Conservation (phyloP, 768 basidiomycete species). For the Tremella mesenterica region DNA sequence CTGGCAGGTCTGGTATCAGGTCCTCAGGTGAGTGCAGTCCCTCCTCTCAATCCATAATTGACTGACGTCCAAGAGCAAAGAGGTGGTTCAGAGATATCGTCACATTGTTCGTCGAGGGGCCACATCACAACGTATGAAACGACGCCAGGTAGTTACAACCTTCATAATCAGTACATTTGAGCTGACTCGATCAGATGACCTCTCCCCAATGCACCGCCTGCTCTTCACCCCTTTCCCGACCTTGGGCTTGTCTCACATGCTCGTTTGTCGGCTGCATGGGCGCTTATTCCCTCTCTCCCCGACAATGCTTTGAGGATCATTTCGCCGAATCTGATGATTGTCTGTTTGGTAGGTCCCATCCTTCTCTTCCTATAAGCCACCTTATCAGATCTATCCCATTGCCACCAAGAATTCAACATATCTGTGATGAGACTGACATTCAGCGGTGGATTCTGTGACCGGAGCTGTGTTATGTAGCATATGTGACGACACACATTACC, state of each 20-base stretch:
- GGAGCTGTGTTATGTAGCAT: conserved; percentile 66
- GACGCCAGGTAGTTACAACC: conserved; percentile 23
- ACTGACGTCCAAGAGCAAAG: not conserved
- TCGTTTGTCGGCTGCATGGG: conserved; percentile 25
- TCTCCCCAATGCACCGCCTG: conserved; percentile 27
- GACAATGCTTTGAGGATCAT: conserved; percentile 23
- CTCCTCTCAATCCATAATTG: too few relatives aligned
- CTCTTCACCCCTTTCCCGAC: conserved; percentile 9
- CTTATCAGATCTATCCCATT: too few relatives aligned
- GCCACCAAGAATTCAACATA: not conserved
- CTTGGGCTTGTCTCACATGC: conserved; percentile 37
- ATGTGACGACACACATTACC: conserved; percentile 69
- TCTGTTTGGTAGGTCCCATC: conserved; percentile 21
- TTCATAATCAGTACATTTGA: not conserved
- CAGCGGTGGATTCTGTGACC: conserved; percentile 65
- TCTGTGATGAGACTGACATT: not conserved
- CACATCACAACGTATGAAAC: conserved; percentile 15
- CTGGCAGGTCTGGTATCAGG: not conserved
- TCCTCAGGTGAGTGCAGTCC: too few relatives aligned
- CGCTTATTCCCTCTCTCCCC: not conserved
- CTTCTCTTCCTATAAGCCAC: too few relatives aligned
- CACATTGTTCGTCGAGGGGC: conserved; percentile 26
- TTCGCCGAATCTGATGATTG: conserved; percentile 12
- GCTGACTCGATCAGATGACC: conserved; percentile 10
- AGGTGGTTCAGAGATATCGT: conserved; percentile 7